Conservation (phyloP, 805 yeast genomes). For the Ogataea nitratoaversa region DNA sequence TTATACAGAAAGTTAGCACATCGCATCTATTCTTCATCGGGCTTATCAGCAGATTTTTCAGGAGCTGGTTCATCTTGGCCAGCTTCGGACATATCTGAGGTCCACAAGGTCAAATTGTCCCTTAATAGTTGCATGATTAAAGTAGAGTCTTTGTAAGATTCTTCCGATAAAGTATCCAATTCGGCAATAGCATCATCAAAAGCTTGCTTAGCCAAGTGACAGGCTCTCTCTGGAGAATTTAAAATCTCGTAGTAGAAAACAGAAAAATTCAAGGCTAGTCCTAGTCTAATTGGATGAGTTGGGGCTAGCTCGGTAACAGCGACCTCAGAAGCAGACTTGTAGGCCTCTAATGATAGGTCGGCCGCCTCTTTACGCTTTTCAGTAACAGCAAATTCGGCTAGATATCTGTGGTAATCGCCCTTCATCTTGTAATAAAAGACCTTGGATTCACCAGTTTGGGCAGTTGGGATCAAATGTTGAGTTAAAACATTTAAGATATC, state of each 20-base stretch:
- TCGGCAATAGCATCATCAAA: slow-evolving; percentile 99
- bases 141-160: slow-evolving; percentile 97
- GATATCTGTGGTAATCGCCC: slow-evolving; percentile 99
- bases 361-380: slow-evolving; percentile 93
- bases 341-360: slow-evolving; percentile 87
- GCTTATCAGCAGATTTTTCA: slow-evolving; percentile 31
- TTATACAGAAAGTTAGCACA: slow-evolving; percentile 19
- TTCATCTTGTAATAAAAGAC: slow-evolving; percentile 98
- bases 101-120: slow-evolving; percentile 98
- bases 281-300: slow-evolving; percentile 97
- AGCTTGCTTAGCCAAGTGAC: slow-evolving; percentile 98
- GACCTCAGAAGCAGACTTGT: slow-evolving; percentile 92
- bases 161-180: slow-evolving; percentile 95
- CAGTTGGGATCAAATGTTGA: slow-evolving; percentile 87
- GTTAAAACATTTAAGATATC: slow-evolving; percentile 87
- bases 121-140: slow-evolving; percentile 98
- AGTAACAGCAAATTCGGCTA: slow-evolving; percentile 92
- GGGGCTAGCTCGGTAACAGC: slow-evolving; percentile 97
- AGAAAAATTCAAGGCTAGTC: slow-evolving; percentile 95
- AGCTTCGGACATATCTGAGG: slow-evolving; percentile 86
- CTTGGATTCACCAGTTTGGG: slow-evolving; percentile 95
- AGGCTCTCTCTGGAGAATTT: slow-evolving; percentile 97
- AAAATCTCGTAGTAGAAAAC: slow-evolving; percentile 98
- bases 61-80: slow-evolving; percentile 52
- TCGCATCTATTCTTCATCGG: slow-evolving; percentile 26